phyloP scores from a whole-genome alignment of 1,284 basidiomycete species.

The Pholiota adiposa region DNA sequence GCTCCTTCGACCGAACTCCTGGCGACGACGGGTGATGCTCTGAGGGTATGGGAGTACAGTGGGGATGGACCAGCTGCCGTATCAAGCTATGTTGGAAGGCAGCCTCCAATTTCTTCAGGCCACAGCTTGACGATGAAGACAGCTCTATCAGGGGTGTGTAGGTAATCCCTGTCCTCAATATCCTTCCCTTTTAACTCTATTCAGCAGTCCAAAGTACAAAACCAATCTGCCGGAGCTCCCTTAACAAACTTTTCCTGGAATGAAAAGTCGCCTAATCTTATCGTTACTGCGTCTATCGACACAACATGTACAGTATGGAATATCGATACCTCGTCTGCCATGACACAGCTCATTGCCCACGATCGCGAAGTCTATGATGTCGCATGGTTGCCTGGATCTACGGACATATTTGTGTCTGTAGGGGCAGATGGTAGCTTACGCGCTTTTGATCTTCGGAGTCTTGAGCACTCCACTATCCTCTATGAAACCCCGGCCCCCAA shows the following conservation, averaged over 20 bases:
- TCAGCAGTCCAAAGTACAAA: constrained; percentile 87
- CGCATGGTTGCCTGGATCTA: constrained; percentile 97
- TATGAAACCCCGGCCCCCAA: constrained; percentile 92
- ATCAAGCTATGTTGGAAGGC: constrained; percentile 75
- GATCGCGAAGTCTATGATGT: constrained; percentile 98
- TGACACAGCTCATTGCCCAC: constrained; percentile 98
- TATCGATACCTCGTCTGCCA: constrained; percentile 92
- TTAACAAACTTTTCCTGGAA: constrained; percentile 98
- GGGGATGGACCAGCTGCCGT: constrained; percentile 59
- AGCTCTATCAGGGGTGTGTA: constrained; percentile 83
- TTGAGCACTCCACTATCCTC: constrained; percentile 98
- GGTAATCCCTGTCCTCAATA: constrained; percentile 13
- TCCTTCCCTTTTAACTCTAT: constrained; percentile 16
- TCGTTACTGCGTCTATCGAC: constrained; percentile 96
- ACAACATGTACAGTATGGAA: constrained; percentile 98
- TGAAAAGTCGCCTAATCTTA: constrained; percentile 81
- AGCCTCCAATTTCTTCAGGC: constrained; percentile 50
- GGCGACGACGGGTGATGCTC: constrained; percentile 88
- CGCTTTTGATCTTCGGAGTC: constrained; percentile 93
- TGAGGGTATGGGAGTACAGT: constrained; percentile 89
- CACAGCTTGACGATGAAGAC: constrained; percentile 70
- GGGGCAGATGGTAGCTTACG: constrained; percentile 97
- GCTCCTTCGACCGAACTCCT: constrained; percentile 72
- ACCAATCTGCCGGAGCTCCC: constrained; percentile 82
- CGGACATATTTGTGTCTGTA: constrained; percentile 98